Conservation (phyloP, 768 basidiomycete genomes). For the Boletus fagicola region DNA sequence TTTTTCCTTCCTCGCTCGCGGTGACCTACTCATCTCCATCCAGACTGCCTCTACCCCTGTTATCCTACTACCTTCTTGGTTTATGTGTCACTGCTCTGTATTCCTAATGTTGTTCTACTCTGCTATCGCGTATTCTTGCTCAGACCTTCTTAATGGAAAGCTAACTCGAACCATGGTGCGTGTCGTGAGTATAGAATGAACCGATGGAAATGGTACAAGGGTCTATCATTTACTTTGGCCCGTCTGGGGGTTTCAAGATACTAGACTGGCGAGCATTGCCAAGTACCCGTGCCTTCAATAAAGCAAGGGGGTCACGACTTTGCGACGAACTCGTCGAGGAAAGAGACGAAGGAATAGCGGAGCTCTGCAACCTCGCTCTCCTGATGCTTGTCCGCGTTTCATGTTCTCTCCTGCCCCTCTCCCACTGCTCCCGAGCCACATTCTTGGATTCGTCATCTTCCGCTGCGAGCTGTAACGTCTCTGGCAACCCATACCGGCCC, state of each 20-base stretch:
- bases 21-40: slow-evolving; percentile 36
- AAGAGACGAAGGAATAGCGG: slow-evolving; percentile 23
- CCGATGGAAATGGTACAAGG: neutral
- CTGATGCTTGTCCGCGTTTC: slow-evolving; percentile 45
- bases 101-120: slow-evolving; percentile 58
- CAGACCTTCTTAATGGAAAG: slow-evolving; percentile 36
- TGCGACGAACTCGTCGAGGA: slow-evolving; percentile 19
- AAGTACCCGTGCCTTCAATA: slow-evolving; percentile 56
- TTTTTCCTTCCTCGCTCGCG: slow-evolving; percentile 10
- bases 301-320: slow-evolving; percentile 34
- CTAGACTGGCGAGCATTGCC: slow-evolving; percentile 49
- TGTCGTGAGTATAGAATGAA: slow-evolving; percentile 17
- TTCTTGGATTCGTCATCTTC: slow-evolving; percentile 59
- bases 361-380: slow-evolving; percentile 43
- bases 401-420: slow-evolving; percentile 47
- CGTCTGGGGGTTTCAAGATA: slow-evolving; percentile 24
- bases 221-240: slow-evolving; percentile 11
- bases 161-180: slow-evolving; percentile 13
- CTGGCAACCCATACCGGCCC: slow-evolving; percentile 74
- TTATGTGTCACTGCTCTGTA: slow-evolving; percentile 49
- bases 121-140: slow-evolving; percentile 52
- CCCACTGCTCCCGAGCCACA: slow-evolving; percentile 66
- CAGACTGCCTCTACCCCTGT: slow-evolving; percentile 30
- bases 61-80: slow-evolving; percentile 42
- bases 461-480: slow-evolving; percentile 60